Percentiles rank a stretch among this genome's conserved stretches.
These are phyloP conservation scores for Sporothrix euskadiensis DNA, from an alignment of 2,329 filamentous ascomycete genomes.

Conservation along the genomic window DNA sequence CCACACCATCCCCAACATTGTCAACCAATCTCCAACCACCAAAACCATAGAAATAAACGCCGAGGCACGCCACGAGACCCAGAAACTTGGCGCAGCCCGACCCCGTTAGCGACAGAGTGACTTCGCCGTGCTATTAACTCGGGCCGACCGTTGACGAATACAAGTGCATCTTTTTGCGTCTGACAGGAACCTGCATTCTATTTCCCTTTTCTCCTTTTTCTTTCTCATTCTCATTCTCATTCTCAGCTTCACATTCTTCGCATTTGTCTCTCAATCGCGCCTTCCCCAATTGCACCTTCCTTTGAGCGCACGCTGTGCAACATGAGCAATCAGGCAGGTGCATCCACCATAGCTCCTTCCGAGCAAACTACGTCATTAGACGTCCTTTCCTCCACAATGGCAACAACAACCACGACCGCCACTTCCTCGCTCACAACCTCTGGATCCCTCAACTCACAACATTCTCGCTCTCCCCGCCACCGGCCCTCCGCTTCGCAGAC, in stretches of 20 bases:
- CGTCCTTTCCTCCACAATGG: neutral
- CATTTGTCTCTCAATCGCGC: neutral
- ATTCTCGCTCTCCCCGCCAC: neutral
- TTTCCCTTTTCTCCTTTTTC: neutral
- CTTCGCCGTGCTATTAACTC: neutral
- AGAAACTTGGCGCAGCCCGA: constrained; percentile 2
- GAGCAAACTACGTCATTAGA: constrained; percentile 18
- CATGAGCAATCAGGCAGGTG: constrained; percentile 12
- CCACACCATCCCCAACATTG: constrained; percentile 4
- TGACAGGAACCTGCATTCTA: neutral
- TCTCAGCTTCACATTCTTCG: neutral
- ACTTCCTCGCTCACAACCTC: neutral
- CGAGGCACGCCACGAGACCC: neutral
- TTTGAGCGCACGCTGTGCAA: neutral
- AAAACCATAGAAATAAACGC: neutral
- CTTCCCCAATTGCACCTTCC: neutral
- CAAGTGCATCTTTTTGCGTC: neutral
- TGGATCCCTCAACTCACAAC: neutral
- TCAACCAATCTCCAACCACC: neutral
- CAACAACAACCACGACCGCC: neutral
- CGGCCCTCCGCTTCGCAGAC: neutral
- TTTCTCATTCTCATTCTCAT: neutral
- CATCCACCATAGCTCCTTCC: neutral
- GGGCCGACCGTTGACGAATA: neutral
- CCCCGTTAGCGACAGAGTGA: neutral